Evolutionary conservation across 106 monocot genomes (phyloP), one percentile per base, ranked within the genome.

Genomic region (Cymbidium sinense): DNA sequence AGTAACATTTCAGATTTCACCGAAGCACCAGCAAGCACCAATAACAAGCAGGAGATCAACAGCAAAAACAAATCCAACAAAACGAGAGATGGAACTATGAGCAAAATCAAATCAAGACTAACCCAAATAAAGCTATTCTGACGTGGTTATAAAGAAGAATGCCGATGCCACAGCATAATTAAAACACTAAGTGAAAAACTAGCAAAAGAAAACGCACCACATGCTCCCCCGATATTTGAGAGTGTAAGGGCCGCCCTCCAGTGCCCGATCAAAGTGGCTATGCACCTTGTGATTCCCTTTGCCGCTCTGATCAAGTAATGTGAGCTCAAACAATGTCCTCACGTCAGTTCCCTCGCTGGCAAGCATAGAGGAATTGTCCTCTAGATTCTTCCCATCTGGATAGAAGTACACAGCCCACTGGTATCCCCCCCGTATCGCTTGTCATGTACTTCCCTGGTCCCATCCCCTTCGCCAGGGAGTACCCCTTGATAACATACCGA

Each of bases 231-330:
- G 79, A 29, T 79, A 79, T 71, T 79, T 79, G 23, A 79, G 71
- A 34, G 79, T 79, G 25, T 79, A 79, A 11, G 79, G 79, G 31
- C 79, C 79, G 51, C 79, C 71, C 34, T 50, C 79, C 51, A 79
- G 47, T 35, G 79, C 70, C 50, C 79, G 70, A 52, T 79, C 79
- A 43, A 79, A 79, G 69, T 79, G 79, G 52, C 79, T 79, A 27
- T 79, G 79, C n/a, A 79, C 79, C 52, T 79, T 79, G 52, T 79
- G 79, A 70, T 79, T 79, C 71, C 71, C 79, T 29, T 79, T 79
- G 31, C 79, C 79, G 35, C 79, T 79, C 71, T 79, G 79, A 54
- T 79, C 79, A 17, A 79, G 28, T 23, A 79, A 25, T n/a, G 79
- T 71, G 34, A 79, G 70, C 79, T 79, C 79, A 21, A 79, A 79